Conservation (phyloP, 2,329 filamentous ascomycete species). For the Cladophialophora psammophila region DNA sequence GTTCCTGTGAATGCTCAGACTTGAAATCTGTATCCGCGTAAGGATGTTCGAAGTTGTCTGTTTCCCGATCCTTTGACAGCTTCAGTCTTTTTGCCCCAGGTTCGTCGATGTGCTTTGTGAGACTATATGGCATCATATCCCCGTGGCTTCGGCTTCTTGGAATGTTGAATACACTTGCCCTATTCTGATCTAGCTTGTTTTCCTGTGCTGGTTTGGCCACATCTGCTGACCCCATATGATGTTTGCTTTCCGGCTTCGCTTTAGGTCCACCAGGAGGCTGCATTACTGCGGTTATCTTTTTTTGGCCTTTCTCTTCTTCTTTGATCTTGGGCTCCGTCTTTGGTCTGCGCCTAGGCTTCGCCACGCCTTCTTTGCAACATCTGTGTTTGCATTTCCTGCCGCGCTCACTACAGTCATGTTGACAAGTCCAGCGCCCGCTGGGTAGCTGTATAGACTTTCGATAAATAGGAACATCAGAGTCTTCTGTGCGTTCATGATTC, state of each 20-base stretch:
- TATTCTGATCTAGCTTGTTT: background rate
- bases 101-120: constrained; percentile 7
- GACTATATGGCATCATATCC: background rate
- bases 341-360: constrained; percentile 64
- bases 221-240: background rate
- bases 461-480: constrained; percentile 17
- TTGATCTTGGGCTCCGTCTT: constrained; percentile 37
- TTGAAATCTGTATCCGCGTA: constrained; percentile 3
- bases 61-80: constrained; percentile 2
- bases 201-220: background rate
- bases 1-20: background rate
- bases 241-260: constrained; percentile 1
- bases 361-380: constrained; percentile 75
- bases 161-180: background rate
- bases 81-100: constrained; percentile 23
- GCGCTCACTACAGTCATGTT: constrained; percentile 72
- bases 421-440: constrained; percentile 78
- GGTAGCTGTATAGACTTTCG: constrained; percentile 61
- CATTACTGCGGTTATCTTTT: constrained; percentile 25
- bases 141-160: background rate
- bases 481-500: constrained; percentile 17
- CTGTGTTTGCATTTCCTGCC: constrained; percentile 69
- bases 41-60: background rate
- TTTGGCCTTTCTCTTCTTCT: constrained; percentile 26
- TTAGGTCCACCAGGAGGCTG: background rate